A percentile compares a stretch with the other conserved stretches of the same genome.
Conservation (phyloP, 2,329 filamentous ascomycete genomes). For the Mycocentrospora acerina region DNA sequence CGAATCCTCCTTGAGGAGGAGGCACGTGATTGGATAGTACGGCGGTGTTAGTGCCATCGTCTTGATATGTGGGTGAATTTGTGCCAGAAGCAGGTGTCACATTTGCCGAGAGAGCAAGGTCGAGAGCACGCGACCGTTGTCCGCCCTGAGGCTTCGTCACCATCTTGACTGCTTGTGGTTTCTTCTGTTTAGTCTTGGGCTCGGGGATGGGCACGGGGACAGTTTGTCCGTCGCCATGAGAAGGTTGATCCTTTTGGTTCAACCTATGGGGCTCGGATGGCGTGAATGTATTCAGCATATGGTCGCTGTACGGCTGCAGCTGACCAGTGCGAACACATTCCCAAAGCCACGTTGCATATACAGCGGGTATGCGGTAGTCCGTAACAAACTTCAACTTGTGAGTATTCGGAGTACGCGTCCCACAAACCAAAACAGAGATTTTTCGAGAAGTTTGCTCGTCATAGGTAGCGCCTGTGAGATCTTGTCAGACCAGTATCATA, state of each 20-base stretch:
- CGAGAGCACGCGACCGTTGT: conserved; percentile 23
- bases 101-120: conserved; percentile 24
- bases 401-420: conserved; percentile 56
- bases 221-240: no score
- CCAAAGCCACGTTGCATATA: conserved; percentile 82
- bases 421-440: conserved; percentile 77
- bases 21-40: conserved; percentile 14
- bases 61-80: conserved; percentile 13
- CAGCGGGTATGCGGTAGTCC: conserved; percentile 76
- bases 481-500: conserved; percentile 13
- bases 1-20: conserved; percentile 12
- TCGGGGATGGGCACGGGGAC: no score
- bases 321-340: conserved; percentile 64
- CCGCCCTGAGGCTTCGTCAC: conserved; percentile 15
- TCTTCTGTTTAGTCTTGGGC: conserved; percentile 20
- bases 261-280: conserved; percentile 17
- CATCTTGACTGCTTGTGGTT: conserved; percentile 15
- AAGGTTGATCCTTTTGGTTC: conserved; percentile 3
- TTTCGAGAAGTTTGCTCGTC: conserved; percentile 72
- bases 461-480: conserved; percentile 66
- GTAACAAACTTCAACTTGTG: conserved; percentile 80
- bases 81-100: conserved; percentile 22
- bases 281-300: conserved; percentile 22
- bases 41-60: conserved; percentile 9
- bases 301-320: conserved; percentile 52